phyloP scores from a whole-genome alignment of 352 stramenopile species.

The Lagenidium giganteum region DNA sequence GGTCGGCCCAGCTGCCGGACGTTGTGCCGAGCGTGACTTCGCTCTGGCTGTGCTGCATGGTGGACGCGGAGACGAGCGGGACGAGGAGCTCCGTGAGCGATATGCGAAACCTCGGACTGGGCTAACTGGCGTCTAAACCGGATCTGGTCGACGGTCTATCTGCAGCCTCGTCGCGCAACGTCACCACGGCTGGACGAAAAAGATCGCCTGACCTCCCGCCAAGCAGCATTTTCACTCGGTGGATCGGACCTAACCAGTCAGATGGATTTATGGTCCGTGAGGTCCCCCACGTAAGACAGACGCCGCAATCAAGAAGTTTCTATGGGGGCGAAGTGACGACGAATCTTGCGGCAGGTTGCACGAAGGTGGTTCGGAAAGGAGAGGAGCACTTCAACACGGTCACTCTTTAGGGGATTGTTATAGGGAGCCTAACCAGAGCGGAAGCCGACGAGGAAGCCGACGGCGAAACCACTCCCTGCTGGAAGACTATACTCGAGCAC shows the following conservation, averaged over 20 bases:
- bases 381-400: slow-evolving; percentile 15
- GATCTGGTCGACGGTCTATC: too few relatives aligned
- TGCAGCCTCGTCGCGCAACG: too few relatives aligned
- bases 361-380: slow-evolving; percentile 8
- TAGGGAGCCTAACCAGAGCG: slow-evolving; percentile 45
- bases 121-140: too few relatives aligned
- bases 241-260: too few relatives aligned
- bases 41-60: slow-evolving; percentile 42
- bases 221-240: too few relatives aligned
- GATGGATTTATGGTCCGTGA: too few relatives aligned
- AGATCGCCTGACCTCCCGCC: too few relatives aligned
- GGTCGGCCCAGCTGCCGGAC: slow-evolving; percentile 28
- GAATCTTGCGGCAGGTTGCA: slow-evolving; percentile 11
- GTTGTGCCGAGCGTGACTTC: slow-evolving; percentile 34
- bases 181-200: too few relatives aligned
- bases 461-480: slow-evolving; percentile 65
- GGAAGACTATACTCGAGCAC: slow-evolving; percentile 77
- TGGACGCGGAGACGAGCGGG: neutral
- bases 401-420: slow-evolving; percentile 4
- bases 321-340: slow-evolving; percentile 4
- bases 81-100: too few relatives aligned
- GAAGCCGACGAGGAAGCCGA: slow-evolving; percentile 75
- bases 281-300: neutral
- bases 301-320: slow-evolving; percentile 2
- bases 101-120: too few relatives aligned